Percentiles rank a stretch among this genome's conserved stretches.
phyloP scores from a whole-genome alignment of 2,329 filamentous ascomycete genomes.

The Colletotrichum lindemuthianum region DNA sequence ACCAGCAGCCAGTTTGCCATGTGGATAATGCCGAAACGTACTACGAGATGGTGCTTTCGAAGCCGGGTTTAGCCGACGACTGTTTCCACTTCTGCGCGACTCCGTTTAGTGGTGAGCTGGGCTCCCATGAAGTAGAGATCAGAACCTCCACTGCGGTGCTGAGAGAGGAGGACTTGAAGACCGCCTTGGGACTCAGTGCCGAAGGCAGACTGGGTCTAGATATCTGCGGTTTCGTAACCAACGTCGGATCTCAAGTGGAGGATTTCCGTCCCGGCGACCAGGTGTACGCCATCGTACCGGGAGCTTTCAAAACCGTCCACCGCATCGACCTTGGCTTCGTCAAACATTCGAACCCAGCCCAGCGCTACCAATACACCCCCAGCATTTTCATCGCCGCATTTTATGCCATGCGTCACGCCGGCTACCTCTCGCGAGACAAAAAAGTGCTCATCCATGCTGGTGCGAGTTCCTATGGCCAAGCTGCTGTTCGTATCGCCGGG shows the following conservation, averaged over 20 bases:
- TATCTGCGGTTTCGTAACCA: conserved; percentile 49
- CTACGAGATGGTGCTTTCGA: conserved; percentile 39
- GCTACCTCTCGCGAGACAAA: conserved; percentile 40
- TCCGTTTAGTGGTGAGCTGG: conserved; percentile 37
- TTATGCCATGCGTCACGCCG: conserved; percentile 50
- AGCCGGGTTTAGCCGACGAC: conserved; percentile 41
- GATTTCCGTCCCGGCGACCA: conserved; percentile 49
- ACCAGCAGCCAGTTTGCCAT: conserved; percentile 1
- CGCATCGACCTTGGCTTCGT: conserved; percentile 50
- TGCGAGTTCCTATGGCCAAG: conserved; percentile 54
- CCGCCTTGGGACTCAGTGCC: conserved; percentile 44
- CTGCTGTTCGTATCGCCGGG: conserved; percentile 53
- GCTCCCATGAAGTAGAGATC: conserved; percentile 52
- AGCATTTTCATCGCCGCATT: conserved; percentile 54
- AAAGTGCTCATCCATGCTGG: conserved; percentile 56
- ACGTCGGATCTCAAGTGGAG: conserved; percentile 46
- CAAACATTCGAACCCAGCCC: conserved; percentile 29
- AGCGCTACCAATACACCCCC: conserved; percentile 39
- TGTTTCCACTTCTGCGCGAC: conserved; percentile 39
- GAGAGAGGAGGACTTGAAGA: conserved; percentile 49
- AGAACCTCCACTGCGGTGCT: conserved; percentile 49
- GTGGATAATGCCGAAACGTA: neutral
- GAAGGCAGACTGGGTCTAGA: conserved; percentile 52
- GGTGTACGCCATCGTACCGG: conserved; percentile 53
- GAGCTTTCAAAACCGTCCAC: conserved; percentile 48